A percentile compares a stretch with the other conserved stretches of the same genome.
phyloP scores from a whole-genome alignment of 441 rosid species.

The Bruguiera hainesii region DNA sequence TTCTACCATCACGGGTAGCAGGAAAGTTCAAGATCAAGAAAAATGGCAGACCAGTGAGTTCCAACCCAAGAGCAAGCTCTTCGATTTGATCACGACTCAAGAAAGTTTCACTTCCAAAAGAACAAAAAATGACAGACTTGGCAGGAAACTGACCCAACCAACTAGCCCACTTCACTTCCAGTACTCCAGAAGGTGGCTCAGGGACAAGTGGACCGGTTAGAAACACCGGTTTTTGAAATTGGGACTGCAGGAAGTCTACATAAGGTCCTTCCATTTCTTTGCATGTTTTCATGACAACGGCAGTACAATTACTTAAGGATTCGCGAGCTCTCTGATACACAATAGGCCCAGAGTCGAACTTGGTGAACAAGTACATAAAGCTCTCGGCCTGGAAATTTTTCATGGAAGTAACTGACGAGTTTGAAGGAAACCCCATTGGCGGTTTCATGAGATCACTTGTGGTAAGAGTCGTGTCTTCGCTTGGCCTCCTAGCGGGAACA shows the following conservation, averaged over 20 bases:
- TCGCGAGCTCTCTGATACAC: conserved; percentile 10
- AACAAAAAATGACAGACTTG: conserved; percentile 28
- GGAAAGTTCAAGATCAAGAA: conserved; percentile 32
- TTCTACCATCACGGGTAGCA: not conserved
- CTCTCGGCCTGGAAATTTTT: conserved; percentile 25
- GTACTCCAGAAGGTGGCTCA: conserved; percentile 22
- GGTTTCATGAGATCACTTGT: conserved; percentile 22
- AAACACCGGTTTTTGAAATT: conserved; percentile 23
- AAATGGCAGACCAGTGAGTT: conserved; percentile 31
- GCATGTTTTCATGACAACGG: conserved; percentile 22
- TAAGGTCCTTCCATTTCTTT: conserved; percentile 31
- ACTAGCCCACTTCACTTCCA: conserved; percentile 28
- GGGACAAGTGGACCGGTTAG: conserved; percentile 32
- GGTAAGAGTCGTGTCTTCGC: not conserved
- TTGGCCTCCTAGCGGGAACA: conserved; percentile 23
- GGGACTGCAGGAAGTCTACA: conserved; percentile 15
- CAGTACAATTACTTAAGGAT: not conserved
- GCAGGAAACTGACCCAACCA: conserved; percentile 27
- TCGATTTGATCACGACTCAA: conserved; percentile 23
- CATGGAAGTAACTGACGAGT: conserved; percentile 9
- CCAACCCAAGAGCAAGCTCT: conserved; percentile 30
- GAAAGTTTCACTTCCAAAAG: conserved; percentile 39
- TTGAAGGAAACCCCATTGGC: conserved; percentile 22
- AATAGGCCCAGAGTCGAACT: conserved; percentile 10
- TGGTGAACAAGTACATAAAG: conserved; percentile 13